phyloP scores from a whole-genome alignment of 768 basidiomycete genomes.

The Leccinum disarticulatum region DNA sequence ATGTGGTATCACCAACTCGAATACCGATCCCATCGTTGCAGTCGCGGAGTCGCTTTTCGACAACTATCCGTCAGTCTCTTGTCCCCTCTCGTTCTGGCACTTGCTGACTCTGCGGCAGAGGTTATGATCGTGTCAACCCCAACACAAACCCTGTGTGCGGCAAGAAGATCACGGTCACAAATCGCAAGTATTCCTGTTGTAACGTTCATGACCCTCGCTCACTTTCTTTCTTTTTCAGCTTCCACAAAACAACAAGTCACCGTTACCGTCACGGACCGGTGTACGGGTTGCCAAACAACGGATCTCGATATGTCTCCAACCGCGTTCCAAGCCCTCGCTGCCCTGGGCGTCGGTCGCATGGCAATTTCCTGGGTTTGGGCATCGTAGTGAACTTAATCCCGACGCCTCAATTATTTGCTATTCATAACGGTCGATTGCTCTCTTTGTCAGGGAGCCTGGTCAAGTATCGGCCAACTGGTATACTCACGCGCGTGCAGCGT shows the following conservation, averaged over 20 bases:
- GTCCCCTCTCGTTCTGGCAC: not conserved
- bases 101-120: slow-evolving; percentile 36
- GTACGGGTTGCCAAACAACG: slow-evolving; percentile 48
- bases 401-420: slow-evolving; percentile 25
- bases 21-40: slow-evolving; percentile 36
- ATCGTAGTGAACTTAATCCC: slow-evolving; percentile 10
- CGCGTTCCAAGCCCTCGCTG: slow-evolving; percentile 55
- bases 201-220: not conserved
- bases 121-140: slow-evolving; percentile 58
- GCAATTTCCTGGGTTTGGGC: slow-evolving; percentile 50
- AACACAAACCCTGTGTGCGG: slow-evolving; percentile 76
- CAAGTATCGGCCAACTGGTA: slow-evolving; percentile 10
- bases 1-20: slow-evolving; percentile 38
- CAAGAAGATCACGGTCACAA: slow-evolving; percentile 37
- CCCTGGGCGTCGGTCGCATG: slow-evolving; percentile 49
- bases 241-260: slow-evolving; percentile 37
- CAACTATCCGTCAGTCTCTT: slow-evolving; percentile 31
- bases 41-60: slow-evolving; percentile 36
- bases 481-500: slow-evolving; percentile 23
- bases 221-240: slow-evolving; percentile 35
- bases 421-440: slow-evolving; percentile 28
- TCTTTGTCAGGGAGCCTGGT: slow-evolving; percentile 29
- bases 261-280: slow-evolving; percentile 61
- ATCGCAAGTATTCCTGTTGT: slow-evolving; percentile 43
- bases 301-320: slow-evolving; percentile 64